phyloP scores from a whole-genome alignment of 495 filamentous ascomycete species.

The Podospora bellae-mahoneyi region DNA sequence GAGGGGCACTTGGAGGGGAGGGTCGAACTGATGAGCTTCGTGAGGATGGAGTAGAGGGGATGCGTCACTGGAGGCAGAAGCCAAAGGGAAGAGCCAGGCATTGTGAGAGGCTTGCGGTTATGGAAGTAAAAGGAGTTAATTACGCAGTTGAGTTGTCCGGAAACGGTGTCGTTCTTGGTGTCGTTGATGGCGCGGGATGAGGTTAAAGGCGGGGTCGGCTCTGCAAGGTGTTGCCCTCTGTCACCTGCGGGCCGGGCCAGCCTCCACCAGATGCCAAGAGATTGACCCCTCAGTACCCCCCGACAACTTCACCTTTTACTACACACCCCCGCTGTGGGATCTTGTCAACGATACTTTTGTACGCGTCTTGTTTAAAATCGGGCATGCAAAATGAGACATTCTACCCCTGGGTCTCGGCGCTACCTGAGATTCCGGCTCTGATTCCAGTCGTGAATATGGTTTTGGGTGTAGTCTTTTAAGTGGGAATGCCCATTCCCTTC shows the following conservation, averaged over 20 bases:
- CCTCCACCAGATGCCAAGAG: neutral
- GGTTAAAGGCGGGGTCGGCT: neutral
- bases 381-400: too few species aligned
- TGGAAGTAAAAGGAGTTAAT: neutral
- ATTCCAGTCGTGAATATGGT: too few species aligned
- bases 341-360: neutral
- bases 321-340: neutral
- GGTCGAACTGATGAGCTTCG: slow-evolving; percentile 24
- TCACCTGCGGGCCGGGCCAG: neutral
- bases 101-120: slow-evolving; percentile 9
- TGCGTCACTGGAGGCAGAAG: slow-evolving; percentile 28
- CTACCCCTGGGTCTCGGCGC: too few species aligned
- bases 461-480: too few species aligned
- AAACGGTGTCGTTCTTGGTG: neutral
- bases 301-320: too few species aligned
- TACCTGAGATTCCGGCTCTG: too few species aligned
- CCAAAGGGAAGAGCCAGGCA: slow-evolving; percentile 35
- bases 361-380: too few species aligned
- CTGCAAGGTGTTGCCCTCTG: neutral
- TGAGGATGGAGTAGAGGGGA: slow-evolving; percentile 25
- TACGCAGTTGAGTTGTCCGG: neutral
- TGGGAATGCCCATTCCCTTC: too few species aligned
- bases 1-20: slow-evolving; percentile 28
- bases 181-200: neutral
- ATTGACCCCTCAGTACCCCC: neutral